These are phyloP conservation scores for Globisporangium ultimum DNA, from an alignment of 352 stramenopile genomes.

Conservation along the genomic window DNA sequence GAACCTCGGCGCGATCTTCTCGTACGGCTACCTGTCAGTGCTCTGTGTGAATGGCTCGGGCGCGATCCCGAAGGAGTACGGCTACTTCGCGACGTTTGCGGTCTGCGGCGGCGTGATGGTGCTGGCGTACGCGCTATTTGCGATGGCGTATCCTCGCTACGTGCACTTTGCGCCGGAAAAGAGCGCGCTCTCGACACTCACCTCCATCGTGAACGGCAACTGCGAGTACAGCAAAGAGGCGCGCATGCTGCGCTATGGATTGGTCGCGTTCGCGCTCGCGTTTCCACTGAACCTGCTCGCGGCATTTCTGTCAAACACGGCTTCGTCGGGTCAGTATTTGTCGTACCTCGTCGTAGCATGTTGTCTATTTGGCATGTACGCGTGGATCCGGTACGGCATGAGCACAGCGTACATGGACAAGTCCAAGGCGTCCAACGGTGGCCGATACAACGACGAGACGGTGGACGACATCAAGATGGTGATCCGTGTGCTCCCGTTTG, in stretches of 20 bases:
- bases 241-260: conserved; percentile 74
- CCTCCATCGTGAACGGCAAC: conserved; percentile 68
- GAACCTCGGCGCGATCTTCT: conserved; percentile 89
- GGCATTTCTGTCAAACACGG: conserved; percentile 58
- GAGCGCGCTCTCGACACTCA: conserved; percentile 72
- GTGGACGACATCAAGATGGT: conserved; percentile 87
- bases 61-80: conserved; percentile 71
- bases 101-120: conserved; percentile 84
- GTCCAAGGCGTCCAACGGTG: conserved; percentile 77
- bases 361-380: conserved; percentile 76
- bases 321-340: conserved; percentile 57
- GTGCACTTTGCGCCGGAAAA: conserved; percentile 74
- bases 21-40: conserved; percentile 88
- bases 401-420: conserved; percentile 83
- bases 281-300: conserved; percentile 78
- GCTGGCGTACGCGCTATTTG: conserved; percentile 67
- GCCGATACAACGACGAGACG: conserved; percentile 75
- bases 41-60: conserved; percentile 86
- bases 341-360: conserved; percentile 71
- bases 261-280: conserved; percentile 53
- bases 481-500: conserved; percentile 80
- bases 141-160: conserved; percentile 55
- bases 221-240: conserved; percentile 74
- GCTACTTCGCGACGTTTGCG: conserved; percentile 87
- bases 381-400: conserved; percentile 82